A percentile compares a stretch with the other conserved stretches of the same genome.
phyloP scores from a whole-genome alignment of 768 basidiomycete species.

The Ramaria rubella region DNA sequence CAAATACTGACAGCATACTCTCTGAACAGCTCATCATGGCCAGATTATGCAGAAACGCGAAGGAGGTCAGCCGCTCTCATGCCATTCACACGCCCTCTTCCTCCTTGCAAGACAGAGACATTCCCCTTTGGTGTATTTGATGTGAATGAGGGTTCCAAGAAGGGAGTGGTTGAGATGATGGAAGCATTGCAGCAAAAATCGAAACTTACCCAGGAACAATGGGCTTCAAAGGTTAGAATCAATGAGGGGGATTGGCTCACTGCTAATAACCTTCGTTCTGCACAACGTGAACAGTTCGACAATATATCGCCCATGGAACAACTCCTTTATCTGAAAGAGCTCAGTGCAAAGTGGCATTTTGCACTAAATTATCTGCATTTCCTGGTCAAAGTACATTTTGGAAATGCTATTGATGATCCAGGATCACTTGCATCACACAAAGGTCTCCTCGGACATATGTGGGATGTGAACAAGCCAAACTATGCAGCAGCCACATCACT shows the following conservation, averaged over 20 bases:
- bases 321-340: constrained; percentile 20
- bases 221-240: constrained; percentile 19
- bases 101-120: constrained; percentile 19
- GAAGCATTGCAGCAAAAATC: constrained; percentile 19
- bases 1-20: constrained; percentile 14
- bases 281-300: constrained; percentile 18
- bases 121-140: constrained; percentile 25
- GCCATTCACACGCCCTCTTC: constrained; percentile 19
- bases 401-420: constrained; percentile 20
- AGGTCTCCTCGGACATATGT: constrained; percentile 20
- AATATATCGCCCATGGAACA: constrained; percentile 21
- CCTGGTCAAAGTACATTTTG: constrained; percentile 22
- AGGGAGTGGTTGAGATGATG: constrained; percentile 21
- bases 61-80: constrained; percentile 9
- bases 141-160: constrained; percentile 26
- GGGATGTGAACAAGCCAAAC: constrained; percentile 25
- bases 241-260: constrained; percentile 28
- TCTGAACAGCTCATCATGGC: constrained; percentile 13
- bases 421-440: constrained; percentile 23
- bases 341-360: constrained; percentile 22
- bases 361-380: constrained; percentile 22
- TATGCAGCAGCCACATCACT: constrained; percentile 26
- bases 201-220: constrained; percentile 15
- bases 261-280: constrained; percentile 20
- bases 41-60: constrained; percentile 10